Evolutionary conservation across 495 filamentous ascomycete species (phyloP), one percentile per base, ranked within the genome.

Genomic region (Penicillium subrubescens): DNA sequence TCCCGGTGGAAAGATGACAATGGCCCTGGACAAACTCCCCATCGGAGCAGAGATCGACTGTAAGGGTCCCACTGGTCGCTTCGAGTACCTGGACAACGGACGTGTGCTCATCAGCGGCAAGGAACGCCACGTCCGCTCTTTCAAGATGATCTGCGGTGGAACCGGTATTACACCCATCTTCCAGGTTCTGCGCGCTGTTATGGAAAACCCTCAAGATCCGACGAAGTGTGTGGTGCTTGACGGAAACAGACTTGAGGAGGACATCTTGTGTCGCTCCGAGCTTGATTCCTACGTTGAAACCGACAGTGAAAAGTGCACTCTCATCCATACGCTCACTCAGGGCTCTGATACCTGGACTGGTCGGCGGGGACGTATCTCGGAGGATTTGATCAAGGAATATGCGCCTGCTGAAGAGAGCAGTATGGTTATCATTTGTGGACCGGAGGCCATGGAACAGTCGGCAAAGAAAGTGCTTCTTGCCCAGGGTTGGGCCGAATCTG

Each of bases 141-240:
- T 98, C 75, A 81, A 88, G 66, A 97, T 98, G 94, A 90, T 98
- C 55, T 95, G 91, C 64, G 94, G 85, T 33, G 94, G 94, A 39
- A 91, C 86, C 3, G 94, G 94, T 3, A 92, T 98, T 68, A 98
- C 94, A 44, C 94, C 94, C 1, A 91, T 97, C 60, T 97, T 89
- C 78, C 91, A 96, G 65, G 92, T 97, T 1, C 81, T 97, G 39
- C 81, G 92, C 33, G 92, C 92, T 5, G 86, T 95, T 2, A 85
- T 92, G 77, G 79, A 84, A 51, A 83, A 91, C 66, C 60, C 63
- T 4, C 65, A 81, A 11, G 89, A 91, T 72, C 63, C 71, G 0
- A 90, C 88, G 0, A 73, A 68, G 0, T 96, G 93, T 69, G 71
- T 90, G 11, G 84, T 98, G 0, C 79, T 97, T 1, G 83, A 97